Evolutionary conservation across 805 yeast genomes (phyloP).

Genomic region (Candida odintsovae): DNA sequence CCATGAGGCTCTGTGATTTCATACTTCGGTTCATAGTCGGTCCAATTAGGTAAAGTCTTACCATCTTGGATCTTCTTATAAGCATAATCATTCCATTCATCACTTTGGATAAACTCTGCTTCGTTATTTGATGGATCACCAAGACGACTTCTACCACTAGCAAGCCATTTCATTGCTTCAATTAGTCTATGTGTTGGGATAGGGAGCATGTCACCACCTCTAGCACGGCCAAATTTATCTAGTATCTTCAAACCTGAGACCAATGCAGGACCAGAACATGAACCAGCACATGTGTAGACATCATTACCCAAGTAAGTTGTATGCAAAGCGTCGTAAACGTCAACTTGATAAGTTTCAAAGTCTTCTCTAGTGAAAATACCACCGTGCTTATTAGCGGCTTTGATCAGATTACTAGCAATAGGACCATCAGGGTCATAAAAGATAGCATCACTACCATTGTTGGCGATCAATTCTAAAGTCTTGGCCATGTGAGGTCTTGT

Average conservation of each 20-base stretch:
- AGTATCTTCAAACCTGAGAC: slow-evolving; percentile 67
- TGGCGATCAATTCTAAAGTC: slow-evolving; percentile 63
- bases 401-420: slow-evolving; percentile 56
- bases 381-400: slow-evolving; percentile 43
- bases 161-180: slow-evolving; percentile 94
- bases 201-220: slow-evolving; percentile 41
- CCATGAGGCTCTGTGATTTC: slow-evolving; percentile 82
- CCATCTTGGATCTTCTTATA: slow-evolving; percentile 45
- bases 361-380: slow-evolving; percentile 69
- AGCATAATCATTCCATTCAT: slow-evolving; percentile 53
- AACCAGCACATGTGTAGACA: slow-evolving; percentile 59
- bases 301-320: slow-evolving; percentile 37
- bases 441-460: slow-evolving; percentile 68
- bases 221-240: slow-evolving; percentile 36
- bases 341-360: slow-evolving; percentile 54
- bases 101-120: slow-evolving; percentile 28
- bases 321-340: slow-evolving; percentile 33
- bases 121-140: slow-evolving; percentile 59
- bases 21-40: slow-evolving; percentile 72
- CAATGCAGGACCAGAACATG: slow-evolving; percentile 81
- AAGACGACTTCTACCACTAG: slow-evolving; percentile 75
- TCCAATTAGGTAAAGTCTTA: slow-evolving; percentile 58
- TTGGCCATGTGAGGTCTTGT: slow-evolving; percentile 56
- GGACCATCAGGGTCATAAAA: slow-evolving; percentile 83
- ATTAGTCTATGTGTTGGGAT: slow-evolving; percentile 59